These are phyloP conservation scores for Citrullus colocynthis DNA, from an alignment of 306 rosid genomes.

Conservation along the genomic window DNA sequence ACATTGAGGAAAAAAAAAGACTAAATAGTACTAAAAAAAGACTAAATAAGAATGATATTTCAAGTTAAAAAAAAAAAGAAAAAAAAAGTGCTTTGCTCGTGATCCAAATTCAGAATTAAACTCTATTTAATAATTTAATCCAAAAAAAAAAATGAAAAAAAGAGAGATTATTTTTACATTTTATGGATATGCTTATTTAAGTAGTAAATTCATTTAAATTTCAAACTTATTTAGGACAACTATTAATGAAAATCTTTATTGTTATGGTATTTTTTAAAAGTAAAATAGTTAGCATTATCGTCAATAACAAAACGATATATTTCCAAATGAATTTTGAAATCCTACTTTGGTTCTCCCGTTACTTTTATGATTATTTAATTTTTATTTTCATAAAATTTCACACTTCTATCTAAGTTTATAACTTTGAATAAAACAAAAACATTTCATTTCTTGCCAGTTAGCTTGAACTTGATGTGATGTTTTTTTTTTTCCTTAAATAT, in stretches of 20 bases:
- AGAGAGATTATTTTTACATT: not conserved
- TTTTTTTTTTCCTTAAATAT: too few species aligned
- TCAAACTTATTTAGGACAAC: not conserved
- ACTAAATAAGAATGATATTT: not conserved
- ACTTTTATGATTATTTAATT: not conserved
- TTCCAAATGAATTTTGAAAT: not conserved
- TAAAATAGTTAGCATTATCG: not conserved
- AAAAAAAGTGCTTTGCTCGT: not conserved
- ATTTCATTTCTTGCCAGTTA: too few species aligned
- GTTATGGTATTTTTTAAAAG: not conserved
- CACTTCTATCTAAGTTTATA: not conserved
- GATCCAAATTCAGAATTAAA: not conserved
- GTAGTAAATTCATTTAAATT: not conserved
- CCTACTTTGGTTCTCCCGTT: not conserved
- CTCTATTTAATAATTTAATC: not conserved
- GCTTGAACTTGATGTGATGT: too few species aligned
- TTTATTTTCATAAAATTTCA: not conserved
- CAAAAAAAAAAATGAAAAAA: too few species aligned
- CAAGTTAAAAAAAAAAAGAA: not conserved
- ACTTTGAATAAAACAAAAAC: too few species aligned
- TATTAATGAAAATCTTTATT: not conserved
- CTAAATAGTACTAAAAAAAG: not conserved
- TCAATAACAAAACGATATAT: not conserved
- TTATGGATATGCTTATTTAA: not conserved
- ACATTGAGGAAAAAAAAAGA: not conserved